These are phyloP conservation scores for Microcyclosporella mali DNA, from an alignment of 2,329 filamentous ascomycete species.

Conservation along the genomic window DNA sequence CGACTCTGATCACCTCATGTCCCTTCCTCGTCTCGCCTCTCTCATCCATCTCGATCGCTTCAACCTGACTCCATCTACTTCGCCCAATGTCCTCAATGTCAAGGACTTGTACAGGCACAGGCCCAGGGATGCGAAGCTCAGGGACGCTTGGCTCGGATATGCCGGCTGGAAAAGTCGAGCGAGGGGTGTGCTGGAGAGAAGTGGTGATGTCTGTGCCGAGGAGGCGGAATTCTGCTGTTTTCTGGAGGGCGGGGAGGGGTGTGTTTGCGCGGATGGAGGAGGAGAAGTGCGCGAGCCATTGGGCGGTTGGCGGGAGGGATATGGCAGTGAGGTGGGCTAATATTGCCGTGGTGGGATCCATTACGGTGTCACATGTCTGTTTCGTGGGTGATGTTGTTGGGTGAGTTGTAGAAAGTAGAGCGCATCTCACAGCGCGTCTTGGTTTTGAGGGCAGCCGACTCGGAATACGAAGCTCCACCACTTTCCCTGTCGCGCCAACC, in stretches of 20 bases:
- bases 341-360: slow-evolving; percentile 10
- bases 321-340: slow-evolving; percentile 14
- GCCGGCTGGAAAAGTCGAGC: slow-evolving; percentile 52
- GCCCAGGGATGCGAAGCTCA: slow-evolving; percentile 52
- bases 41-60: slow-evolving; percentile 67
- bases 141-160: slow-evolving; percentile 49
- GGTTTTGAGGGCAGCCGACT: too few species aligned
- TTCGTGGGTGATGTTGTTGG: neutral
- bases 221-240: slow-evolving; percentile 74
- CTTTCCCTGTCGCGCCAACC: too few species aligned
- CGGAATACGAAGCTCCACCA: too few species aligned
- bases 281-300: slow-evolving; percentile 62
- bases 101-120: slow-evolving; percentile 73
- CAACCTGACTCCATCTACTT: slow-evolving; percentile 80
- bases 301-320: slow-evolving; percentile 47
- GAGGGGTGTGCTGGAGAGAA: slow-evolving; percentile 41
- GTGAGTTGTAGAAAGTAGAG: neutral
- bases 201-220: slow-evolving; percentile 69
- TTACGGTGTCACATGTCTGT: slow-evolving; percentile 9
- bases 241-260: slow-evolving; percentile 64
- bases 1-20: slow-evolving; percentile 72
- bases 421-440: neutral
- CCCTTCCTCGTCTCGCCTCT: slow-evolving; percentile 70
- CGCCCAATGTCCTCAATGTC: slow-evolving; percentile 77
- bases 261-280: slow-evolving; percentile 49